A percentile compares a stretch with the other conserved stretches of the same genome.
These are phyloP conservation scores for Clavulina sp. DNA, from an alignment of 768 basidiomycete genomes.

Conservation along the genomic window DNA sequence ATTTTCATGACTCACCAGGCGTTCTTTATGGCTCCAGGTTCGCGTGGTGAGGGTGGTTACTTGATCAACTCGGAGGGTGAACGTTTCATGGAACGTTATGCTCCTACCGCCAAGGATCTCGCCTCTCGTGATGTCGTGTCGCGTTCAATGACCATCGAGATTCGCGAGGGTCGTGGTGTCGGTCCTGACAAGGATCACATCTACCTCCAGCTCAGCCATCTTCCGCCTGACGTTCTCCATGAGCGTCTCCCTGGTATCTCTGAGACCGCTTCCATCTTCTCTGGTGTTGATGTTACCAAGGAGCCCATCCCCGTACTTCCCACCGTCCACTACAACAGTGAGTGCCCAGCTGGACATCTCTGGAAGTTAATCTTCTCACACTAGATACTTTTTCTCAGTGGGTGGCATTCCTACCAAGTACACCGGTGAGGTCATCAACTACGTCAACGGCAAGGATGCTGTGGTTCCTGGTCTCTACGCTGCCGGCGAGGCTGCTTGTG, in stretches of 20 bases:
- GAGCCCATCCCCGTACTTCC: constrained; percentile 98
- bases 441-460: constrained; percentile 81
- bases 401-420: constrained; percentile 98
- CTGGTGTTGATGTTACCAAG: constrained; percentile 98
- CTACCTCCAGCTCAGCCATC: constrained; percentile 90
- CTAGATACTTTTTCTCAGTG: constrained; percentile 35
- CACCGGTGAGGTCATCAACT: constrained; percentile 89
- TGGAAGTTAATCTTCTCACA: constrained; percentile 5
- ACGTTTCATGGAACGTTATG: constrained; percentile 99
- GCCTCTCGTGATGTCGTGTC: constrained; percentile 99
- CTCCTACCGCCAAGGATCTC: constrained; percentile 97
- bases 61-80: constrained; percentile 96
- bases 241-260: constrained; percentile 98
- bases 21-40: constrained; percentile 35
- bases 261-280: constrained; percentile 97
- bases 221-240: constrained; percentile 87
- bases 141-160: constrained; percentile 96
- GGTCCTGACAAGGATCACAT: constrained; percentile 97
- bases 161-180: constrained; percentile 96
- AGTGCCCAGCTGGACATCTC: constrained; percentile 20
- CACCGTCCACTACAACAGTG: constrained; percentile 97
- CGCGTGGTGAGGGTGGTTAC: constrained; percentile 98
- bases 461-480: constrained; percentile 94
- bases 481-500: constrained; percentile 96
- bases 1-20: not conserved